A percentile compares a stretch with the other conserved stretches of the same genome.
These are phyloP conservation scores for Pseudopyrenochaeta lycopersici DNA, from an alignment of 2,329 filamentous ascomycete species.

Conservation along the genomic window DNA sequence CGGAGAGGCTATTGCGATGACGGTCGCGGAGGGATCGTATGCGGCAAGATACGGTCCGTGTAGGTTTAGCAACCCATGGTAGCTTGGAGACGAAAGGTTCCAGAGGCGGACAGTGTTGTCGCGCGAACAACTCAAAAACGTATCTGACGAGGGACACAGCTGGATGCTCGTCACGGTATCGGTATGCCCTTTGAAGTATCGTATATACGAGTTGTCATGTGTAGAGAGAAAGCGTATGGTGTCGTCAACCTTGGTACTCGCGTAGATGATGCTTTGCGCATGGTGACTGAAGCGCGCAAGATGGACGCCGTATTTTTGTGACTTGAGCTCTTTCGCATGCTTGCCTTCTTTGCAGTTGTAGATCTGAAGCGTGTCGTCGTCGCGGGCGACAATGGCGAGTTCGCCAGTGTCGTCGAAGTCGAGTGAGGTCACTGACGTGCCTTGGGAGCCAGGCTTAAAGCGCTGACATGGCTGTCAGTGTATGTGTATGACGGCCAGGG, in stretches of 20 bases:
- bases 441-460: constrained; percentile 57
- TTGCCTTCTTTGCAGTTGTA: constrained; percentile 93
- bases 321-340: constrained; percentile 86
- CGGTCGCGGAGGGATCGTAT: constrained; percentile 90
- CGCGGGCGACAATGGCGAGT: constrained; percentile 87
- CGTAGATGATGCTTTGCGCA: constrained; percentile 89
- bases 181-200: constrained; percentile 94
- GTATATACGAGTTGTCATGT: constrained; percentile 95
- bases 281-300: constrained; percentile 95
- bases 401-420: constrained; percentile 97
- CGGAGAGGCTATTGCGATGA: constrained; percentile 89
- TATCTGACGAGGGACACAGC: constrained; percentile 82
- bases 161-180: constrained; percentile 82
- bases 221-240: constrained; percentile 87
- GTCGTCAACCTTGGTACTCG: constrained; percentile 94
- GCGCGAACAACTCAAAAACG: constrained; percentile 89
- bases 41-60: constrained; percentile 83
- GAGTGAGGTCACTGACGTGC: constrained; percentile 81
- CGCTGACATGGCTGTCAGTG: constrained; percentile 42
- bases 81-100: constrained; percentile 83
- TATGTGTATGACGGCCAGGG: background rate
- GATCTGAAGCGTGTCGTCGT: constrained; percentile 94
- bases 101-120: constrained; percentile 93
- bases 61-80: constrained; percentile 81
- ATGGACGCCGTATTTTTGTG: constrained; percentile 96